A percentile compares a stretch with the other conserved stretches of the same genome.
phyloP scores from a whole-genome alignment of 2,329 filamentous ascomycete genomes.

The Fusarium sp. region DNA sequence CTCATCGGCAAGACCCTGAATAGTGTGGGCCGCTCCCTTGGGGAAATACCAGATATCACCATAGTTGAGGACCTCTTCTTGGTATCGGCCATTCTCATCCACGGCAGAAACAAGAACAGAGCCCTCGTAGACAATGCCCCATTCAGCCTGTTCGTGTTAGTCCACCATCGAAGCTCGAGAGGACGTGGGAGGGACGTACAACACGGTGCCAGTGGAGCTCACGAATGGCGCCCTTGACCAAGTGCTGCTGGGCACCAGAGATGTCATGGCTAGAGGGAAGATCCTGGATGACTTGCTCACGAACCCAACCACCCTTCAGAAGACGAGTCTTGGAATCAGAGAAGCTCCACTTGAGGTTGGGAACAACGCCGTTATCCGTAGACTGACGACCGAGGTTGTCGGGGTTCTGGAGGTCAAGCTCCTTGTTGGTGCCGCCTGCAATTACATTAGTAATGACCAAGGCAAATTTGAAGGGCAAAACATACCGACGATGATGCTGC shows the following conservation, averaged over 20 bases:
- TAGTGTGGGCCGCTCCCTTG: constrained; percentile 71
- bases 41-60: constrained; percentile 79
- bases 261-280: constrained; percentile 75
- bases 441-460: too few relatives aligned
- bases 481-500: constrained; percentile 68
- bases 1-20: constrained; percentile 74
- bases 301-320: constrained; percentile 73
- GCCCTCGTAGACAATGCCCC: constrained; percentile 72
- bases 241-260: constrained; percentile 75
- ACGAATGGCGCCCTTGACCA: constrained; percentile 73
- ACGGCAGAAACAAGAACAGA: constrained; percentile 70
- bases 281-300: constrained; percentile 75
- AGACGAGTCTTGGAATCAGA: constrained; percentile 74
- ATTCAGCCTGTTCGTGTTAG: constrained; percentile 65
- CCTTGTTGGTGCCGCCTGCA: constrained; percentile 72
- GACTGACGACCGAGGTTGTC: constrained; percentile 71
- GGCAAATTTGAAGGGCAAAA: neutral
- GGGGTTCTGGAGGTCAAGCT: constrained; percentile 72
- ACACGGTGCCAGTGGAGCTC: constrained; percentile 77
- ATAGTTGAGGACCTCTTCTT: constrained; percentile 66
- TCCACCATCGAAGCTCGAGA: accelerated
- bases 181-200: constrained; percentile 53
- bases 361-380: constrained; percentile 73
- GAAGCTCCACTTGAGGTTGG: constrained; percentile 78
- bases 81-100: constrained; percentile 69